Base-by-base conservation (phyloP, 495 filamentous ascomycete species). In the Daldinia caldariorum region DNA sequence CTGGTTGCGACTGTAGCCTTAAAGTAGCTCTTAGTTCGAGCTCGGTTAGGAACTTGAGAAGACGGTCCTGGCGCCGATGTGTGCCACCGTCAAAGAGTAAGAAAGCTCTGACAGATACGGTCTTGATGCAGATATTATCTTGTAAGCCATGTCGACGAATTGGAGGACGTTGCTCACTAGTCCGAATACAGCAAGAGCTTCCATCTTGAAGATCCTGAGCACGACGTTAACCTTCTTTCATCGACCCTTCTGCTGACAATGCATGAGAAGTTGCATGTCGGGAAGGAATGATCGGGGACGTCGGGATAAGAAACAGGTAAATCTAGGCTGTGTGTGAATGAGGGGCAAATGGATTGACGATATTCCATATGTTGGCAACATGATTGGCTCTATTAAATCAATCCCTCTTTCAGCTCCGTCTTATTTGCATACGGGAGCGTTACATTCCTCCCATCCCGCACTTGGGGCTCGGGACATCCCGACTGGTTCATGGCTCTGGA, bases 401-500 rank as follows among this genome's bases (percentile, higher is more conserved):
- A 20, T 16, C 9, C 18, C 7, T 47, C 3, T 22, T 22, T 16
- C 43, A 47, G 43, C 43, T 47, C 43, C 43, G 43, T 47, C 43
- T 47, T 47, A 47, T 22, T 20, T 47, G 43, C 43, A 47, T 16
- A 47, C 9, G 41, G 41, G 43, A 47, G 18, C 10, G 43, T 22
- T 9, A 9, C 43, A 47, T 47, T 8, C 43, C 18, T 20, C 43
- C 20, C 43, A 20, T 47, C 20, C 43, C 43, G 6, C 4, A 9
- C 10, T 20, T 47, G 18, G 10, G 43, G 43, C 9, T 47, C 18
- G 43, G 43, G 18, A 22, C 22, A 47, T 20, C 43, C 43, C 18
- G 43, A 47, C 18, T 47, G 16, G 43, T 22, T 47, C 43, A 47
- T 47, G 43, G 43, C 4, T 47, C 43, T 47, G 43, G 43, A 47